These are phyloP conservation scores for Cercospora sp. DNA, from an alignment of 2,329 filamentous ascomycete species.

Conservation along the genomic window DNA sequence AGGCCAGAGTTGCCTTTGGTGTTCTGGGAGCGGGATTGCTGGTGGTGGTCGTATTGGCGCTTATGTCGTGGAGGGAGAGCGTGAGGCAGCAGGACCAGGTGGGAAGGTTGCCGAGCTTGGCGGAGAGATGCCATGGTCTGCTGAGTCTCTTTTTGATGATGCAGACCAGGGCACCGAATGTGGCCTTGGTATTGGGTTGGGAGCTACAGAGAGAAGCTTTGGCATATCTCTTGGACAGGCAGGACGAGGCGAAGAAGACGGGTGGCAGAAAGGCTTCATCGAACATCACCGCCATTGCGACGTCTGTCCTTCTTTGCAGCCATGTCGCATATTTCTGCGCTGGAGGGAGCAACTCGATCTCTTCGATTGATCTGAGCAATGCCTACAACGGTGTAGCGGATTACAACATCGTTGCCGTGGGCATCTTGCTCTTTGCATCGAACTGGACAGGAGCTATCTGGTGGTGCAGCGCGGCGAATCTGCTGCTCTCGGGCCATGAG, in stretches of 20 bases:
- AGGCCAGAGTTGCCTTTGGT: conserved; percentile 42
- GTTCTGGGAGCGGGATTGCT: conserved; percentile 38
- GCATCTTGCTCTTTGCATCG: conserved; percentile 76
- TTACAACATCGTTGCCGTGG: conserved; percentile 81
- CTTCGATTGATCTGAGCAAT: conserved; percentile 88
- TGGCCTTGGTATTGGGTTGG: conserved; percentile 80
- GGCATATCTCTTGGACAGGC: conserved; percentile 19
- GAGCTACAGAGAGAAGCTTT: conserved; percentile 53
- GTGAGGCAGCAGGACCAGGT: conserved; percentile 8
- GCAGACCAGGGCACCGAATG: conserved; percentile 80
- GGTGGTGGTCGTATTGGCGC: conserved; percentile 31
- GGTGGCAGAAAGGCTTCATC: neutral
- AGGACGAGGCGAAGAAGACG: neutral
- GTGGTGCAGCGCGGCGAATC: conserved; percentile 70
- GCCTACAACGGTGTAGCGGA: conserved; percentile 87
- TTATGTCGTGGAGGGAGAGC: conserved; percentile 23
- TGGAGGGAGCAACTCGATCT: conserved; percentile 91
- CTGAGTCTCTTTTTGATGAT: conserved; percentile 79
- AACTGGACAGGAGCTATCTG: conserved; percentile 93
- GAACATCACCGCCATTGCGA: conserved; percentile 50
- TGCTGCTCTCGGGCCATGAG: conserved; percentile 37
- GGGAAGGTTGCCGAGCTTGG: conserved; percentile 29
- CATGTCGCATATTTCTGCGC: conserved; percentile 85
- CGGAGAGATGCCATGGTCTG: conserved; percentile 59
- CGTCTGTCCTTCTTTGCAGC: conserved; percentile 73